Conservation (phyloP, 495 filamentous ascomycete genomes). For the Tirmania nivea region DNA sequence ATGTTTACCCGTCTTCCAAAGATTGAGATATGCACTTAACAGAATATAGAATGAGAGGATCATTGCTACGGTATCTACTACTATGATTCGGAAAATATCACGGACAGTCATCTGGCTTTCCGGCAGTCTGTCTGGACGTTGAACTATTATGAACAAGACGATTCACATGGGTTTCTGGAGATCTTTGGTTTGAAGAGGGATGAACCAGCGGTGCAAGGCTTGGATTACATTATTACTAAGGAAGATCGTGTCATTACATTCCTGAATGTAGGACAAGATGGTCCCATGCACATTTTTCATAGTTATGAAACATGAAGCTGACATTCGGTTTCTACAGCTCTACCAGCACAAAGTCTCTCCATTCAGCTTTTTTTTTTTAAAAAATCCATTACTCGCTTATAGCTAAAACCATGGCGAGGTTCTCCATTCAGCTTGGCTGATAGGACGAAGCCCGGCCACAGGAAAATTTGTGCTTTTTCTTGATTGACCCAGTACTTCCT, state of each 20-base stretch:
- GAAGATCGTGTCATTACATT: not conserved
- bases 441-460: conserved; percentile 21
- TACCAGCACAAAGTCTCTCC: conserved; percentile 24
- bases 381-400: too few relatives aligned
- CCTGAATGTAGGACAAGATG: not conserved
- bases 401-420: too few relatives aligned
- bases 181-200: not conserved
- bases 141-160: conserved; percentile 2
- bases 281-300: conserved; percentile 14
- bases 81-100: conserved; percentile 41
- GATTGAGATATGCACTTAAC: conserved; percentile 8
- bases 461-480: conserved; percentile 30
- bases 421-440: conserved; percentile 25
- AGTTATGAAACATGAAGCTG: not conserved
- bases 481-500: conserved; percentile 24
- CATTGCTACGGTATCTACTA: conserved; percentile 39
- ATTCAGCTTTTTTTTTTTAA: too few relatives aligned
- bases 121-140: conserved; percentile 18
- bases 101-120: conserved; percentile 30
- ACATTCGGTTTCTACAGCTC: conserved; percentile 1
- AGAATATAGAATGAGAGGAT: conserved; percentile 31
- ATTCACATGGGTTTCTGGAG: not conserved
- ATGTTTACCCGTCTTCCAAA: not conserved
- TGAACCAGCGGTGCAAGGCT: not conserved
- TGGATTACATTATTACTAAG: conserved; percentile 3